Conservation (phyloP, 495 filamentous ascomycete genomes). For the Trichocladium uniseriatum region DNA sequence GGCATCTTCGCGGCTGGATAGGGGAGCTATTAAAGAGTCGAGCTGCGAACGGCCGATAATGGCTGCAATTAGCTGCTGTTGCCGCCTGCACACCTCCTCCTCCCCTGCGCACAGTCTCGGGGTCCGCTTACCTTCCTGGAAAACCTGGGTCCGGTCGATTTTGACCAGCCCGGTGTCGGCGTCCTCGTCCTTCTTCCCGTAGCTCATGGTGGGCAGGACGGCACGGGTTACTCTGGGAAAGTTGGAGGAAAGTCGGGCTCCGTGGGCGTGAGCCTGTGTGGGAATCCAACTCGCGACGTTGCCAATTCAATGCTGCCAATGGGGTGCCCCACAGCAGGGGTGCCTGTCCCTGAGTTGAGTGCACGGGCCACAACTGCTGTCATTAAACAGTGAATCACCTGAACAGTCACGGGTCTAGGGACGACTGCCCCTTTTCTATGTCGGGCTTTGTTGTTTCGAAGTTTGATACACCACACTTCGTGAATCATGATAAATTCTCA, state of each 20-base stretch:
- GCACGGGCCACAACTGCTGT: slow-evolving; percentile 3
- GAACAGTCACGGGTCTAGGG: not conserved
- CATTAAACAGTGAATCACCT: not conserved
- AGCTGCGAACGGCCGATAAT: slow-evolving; percentile 44
- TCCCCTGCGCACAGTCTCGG: not conserved
- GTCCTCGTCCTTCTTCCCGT: slow-evolving; percentile 98
- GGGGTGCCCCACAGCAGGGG: slow-evolving; percentile 10
- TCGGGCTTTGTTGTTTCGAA: too few relatives aligned
- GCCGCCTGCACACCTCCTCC: not conserved
- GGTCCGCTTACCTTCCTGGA: slow-evolving; percentile 79
- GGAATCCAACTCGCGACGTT: slow-evolving; percentile 31
- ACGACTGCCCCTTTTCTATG: not conserved
- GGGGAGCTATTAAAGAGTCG: slow-evolving; percentile 96
- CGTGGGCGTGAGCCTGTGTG: slow-evolving; percentile 9
- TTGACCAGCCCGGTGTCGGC: slow-evolving; percentile 85
- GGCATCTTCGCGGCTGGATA: slow-evolving; percentile 88
- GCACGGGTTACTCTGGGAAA: slow-evolving; percentile 15
- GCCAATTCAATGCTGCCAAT: slow-evolving; percentile 21
- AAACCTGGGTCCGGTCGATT: slow-evolving; percentile 95
- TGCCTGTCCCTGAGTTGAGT: not conserved
- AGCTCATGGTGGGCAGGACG: slow-evolving; percentile 61
- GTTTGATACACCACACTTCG: too few relatives aligned
- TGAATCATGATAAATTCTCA: too few relatives aligned
- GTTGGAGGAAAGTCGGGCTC: slow-evolving; percentile 15
- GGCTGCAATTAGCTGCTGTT: slow-evolving; percentile 15